These are phyloP conservation scores for Gossypium ekmanianum DNA, from an alignment of 345 rosid species.

Conservation along the genomic window DNA sequence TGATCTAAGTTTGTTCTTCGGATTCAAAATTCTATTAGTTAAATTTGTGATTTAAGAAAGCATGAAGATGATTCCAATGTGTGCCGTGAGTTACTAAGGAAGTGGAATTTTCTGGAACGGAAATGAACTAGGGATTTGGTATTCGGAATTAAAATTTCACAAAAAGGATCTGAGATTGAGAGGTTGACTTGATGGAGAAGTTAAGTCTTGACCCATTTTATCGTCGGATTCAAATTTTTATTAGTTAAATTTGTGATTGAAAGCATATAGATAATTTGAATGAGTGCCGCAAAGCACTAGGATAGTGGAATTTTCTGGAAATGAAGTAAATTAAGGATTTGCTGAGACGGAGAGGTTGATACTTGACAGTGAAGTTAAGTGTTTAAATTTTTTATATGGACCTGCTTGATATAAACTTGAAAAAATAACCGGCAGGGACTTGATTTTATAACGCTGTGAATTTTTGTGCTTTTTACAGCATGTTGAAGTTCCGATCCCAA, in stretches of 20 bases:
- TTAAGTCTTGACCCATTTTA: too few species aligned
- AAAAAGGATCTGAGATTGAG: neutral
- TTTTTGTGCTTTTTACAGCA: slow-evolving; percentile 33
- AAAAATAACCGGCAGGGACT: neutral
- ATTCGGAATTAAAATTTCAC: neutral
- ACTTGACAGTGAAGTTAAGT: neutral
- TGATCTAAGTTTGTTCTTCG: neutral
- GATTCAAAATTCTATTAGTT: too few species aligned
- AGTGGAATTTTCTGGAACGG: neutral
- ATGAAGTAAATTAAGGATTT: neutral
- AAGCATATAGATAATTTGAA: too few species aligned
- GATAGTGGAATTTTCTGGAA: neutral
- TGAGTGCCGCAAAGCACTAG: neutral
- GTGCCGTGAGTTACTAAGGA: neutral
- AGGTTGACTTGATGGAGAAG: neutral
- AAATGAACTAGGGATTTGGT: neutral
- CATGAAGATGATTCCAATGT: neutral
- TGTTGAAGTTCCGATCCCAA: slow-evolving; percentile 42
- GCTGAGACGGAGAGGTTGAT: neutral
- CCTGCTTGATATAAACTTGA: neutral
- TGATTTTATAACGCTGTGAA: neutral
- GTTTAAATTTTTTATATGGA: neutral
- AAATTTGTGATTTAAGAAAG: neutral
- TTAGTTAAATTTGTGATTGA: too few species aligned
- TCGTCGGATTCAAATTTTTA: too few species aligned